Conservation (phyloP, 2,329 filamentous ascomycete species). For the Fusarium sp. region DNA sequence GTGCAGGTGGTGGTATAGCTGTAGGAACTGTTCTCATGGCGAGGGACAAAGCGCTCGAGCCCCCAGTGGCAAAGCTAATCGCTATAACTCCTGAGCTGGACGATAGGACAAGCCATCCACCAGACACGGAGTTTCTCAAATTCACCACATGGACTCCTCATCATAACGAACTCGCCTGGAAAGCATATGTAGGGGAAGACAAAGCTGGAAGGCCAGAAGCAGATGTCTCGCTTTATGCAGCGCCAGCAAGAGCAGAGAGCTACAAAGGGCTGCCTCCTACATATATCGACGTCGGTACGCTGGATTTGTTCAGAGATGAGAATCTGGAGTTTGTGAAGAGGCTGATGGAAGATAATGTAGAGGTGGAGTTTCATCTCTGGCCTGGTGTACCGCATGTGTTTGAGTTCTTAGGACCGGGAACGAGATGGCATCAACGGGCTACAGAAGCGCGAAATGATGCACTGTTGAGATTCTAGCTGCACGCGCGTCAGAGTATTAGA, state of each 20-base stretch:
- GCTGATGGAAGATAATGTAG: constrained; percentile 31
- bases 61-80: constrained; percentile 30
- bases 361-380: constrained; percentile 42
- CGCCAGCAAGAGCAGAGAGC: constrained; percentile 28
- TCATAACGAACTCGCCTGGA: constrained; percentile 27
- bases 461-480: constrained; percentile 18
- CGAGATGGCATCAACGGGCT: constrained; percentile 30
- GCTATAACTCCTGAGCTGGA: constrained; percentile 38
- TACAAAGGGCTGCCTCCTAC: constrained; percentile 26
- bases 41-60: constrained; percentile 27
- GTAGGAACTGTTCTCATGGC: constrained; percentile 25
- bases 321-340: constrained; percentile 32
- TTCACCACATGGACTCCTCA: constrained; percentile 18
- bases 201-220: constrained; percentile 22
- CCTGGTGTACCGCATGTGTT: constrained; percentile 40
- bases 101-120: constrained; percentile 13
- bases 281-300: constrained; percentile 33
- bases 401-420: constrained; percentile 24
- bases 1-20: constrained; percentile 33
- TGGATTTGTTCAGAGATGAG: constrained; percentile 40
- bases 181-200: constrained; percentile 37
- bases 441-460: constrained; percentile 22
- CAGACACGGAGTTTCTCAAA: constrained; percentile 17
- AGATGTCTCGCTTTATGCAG: constrained; percentile 32
- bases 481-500: background rate